Base-by-base conservation (phyloP, 2,329 filamentous ascomycete species). In the Apiospora kogelbergensis region DNA sequence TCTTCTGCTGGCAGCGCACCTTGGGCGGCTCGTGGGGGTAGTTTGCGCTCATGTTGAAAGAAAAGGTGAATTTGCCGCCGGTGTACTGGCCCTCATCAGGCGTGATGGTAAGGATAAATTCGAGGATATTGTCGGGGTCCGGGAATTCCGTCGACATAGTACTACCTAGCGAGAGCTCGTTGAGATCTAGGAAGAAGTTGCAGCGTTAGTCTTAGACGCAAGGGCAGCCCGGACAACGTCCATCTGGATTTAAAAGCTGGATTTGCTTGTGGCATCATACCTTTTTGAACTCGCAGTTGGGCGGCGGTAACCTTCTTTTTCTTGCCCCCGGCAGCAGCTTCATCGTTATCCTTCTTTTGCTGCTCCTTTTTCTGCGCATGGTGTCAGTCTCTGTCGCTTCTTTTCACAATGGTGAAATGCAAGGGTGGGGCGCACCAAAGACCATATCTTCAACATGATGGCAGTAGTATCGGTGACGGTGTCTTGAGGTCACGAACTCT, bases 241-340 rank as follows among this genome's bases (percentile, higher is more conserved):
- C 13, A 22, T 22, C 40, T 6, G 15, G 26, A 15, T 44, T 22
- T 22, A 15, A 26, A 3, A 26, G 17, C 11, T 37, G 53, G 6
- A 20, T 37, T 60, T 65, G 63, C 24, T n/a, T 2, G n/a, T 24
- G 4, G 45, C 65, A 24, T 26, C 78, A 68, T 83, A 97, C 95
- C 96, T 88, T 97, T 97, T 83, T 98, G 96, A 71, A 98, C 94
- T 70, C 96, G 92, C 72, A 98, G 85, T 83, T 98, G 95, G 68
- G 96, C 96, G 22, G 96, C 94, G 26, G 96, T 98, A 73, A 99
- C 95, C 86, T 98, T 98, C 89, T 98, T 98, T 89, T 98, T 98
- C 85, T 94, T 97, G 68, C 90, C 88, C 20, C 90, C 91, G 0
- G 85, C 89, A 60, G 89, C 86, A 42, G 87, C 89, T 74, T 92